phyloP scores from a whole-genome alignment of 116 monocot genomes.

The Cymodocea nodosa region DNA sequence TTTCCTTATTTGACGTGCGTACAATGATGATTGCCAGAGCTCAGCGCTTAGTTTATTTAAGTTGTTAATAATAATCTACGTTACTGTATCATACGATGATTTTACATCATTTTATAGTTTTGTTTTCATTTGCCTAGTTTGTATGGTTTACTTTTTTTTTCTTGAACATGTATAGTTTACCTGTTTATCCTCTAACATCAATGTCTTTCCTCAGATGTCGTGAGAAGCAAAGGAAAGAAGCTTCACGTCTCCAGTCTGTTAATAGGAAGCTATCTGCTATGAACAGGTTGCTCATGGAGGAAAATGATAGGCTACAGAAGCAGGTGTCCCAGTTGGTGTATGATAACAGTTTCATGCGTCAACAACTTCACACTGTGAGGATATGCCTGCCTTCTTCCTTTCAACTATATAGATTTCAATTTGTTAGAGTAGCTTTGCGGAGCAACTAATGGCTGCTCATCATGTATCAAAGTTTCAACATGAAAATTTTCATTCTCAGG shows the following conservation, averaged over 20 bases:
- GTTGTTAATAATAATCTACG: no score
- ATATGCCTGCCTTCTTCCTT: neutral
- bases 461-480: neutral
- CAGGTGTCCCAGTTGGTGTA: slow-evolving; percentile 80
- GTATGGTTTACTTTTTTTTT: no score
- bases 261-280: slow-evolving; percentile 78
- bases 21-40: no score
- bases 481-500: neutral
- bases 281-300: slow-evolving; percentile 93
- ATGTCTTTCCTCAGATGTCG: slow-evolving; percentile 38
- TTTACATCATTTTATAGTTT: no score
- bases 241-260: slow-evolving; percentile 67
- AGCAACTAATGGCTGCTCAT: neutral
- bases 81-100: no score
- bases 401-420: neutral
- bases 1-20: no score
- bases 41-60: no score
- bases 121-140: no score
- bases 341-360: slow-evolving; percentile 68
- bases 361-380: slow-evolving; percentile 59
- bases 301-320: slow-evolving; percentile 85
- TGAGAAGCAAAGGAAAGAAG: slow-evolving; percentile 80
- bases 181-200: no score
- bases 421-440: neutral
- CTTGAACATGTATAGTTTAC: no score